Percentiles rank a stretch among this genome's conserved stretches.
phyloP scores from a whole-genome alignment of 2,329 filamentous ascomycete species.

The Ophiostoma ips region DNA sequence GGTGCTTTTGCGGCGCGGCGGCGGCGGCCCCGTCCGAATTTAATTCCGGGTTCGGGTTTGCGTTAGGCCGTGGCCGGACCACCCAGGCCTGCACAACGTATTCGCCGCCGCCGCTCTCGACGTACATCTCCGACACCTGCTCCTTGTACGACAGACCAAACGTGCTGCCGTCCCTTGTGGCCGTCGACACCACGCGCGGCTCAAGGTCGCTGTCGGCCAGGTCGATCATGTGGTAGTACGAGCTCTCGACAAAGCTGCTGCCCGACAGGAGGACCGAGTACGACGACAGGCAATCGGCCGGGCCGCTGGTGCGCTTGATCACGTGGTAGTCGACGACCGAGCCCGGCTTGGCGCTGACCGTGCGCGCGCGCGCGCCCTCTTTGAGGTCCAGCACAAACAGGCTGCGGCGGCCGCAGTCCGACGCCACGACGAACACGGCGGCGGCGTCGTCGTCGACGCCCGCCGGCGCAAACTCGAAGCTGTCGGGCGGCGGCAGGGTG shows the following conservation, averaged over 20 bases:
- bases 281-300: slow-evolving; percentile 4
- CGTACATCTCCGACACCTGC: slow-evolving; percentile 29
- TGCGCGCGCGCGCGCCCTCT: slow-evolving; percentile 17
- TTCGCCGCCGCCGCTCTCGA: slow-evolving; percentile 21
- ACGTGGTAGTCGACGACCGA: slow-evolving; percentile 16
- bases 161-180: slow-evolving; percentile 20
- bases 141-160: slow-evolving; percentile 20
- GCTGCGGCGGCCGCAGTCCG: slow-evolving; percentile 21
- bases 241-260: slow-evolving; percentile 25
- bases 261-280: slow-evolving; percentile 23
- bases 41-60: no score
- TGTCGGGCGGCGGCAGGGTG: slow-evolving; percentile 13
- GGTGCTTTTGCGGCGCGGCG: slow-evolving; percentile 20
- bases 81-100: slow-evolving; percentile 26
- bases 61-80: slow-evolving; percentile 20
- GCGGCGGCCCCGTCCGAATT: slow-evolving; percentile 5
- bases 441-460: no score
- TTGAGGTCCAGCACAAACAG: slow-evolving; percentile 23
- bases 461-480: slow-evolving; percentile 23
- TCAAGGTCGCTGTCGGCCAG: slow-evolving; percentile 6
- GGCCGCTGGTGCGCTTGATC: slow-evolving; percentile 10
- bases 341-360: slow-evolving; percentile 13
- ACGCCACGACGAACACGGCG: slow-evolving; percentile 22
- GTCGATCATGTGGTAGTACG: slow-evolving; percentile 24
- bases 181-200: slow-evolving; percentile 19